A percentile compares a stretch with the other conserved stretches of the same genome.
phyloP scores from a whole-genome alignment of 306 rosid species.

The Alnus glutinosa region DNA sequence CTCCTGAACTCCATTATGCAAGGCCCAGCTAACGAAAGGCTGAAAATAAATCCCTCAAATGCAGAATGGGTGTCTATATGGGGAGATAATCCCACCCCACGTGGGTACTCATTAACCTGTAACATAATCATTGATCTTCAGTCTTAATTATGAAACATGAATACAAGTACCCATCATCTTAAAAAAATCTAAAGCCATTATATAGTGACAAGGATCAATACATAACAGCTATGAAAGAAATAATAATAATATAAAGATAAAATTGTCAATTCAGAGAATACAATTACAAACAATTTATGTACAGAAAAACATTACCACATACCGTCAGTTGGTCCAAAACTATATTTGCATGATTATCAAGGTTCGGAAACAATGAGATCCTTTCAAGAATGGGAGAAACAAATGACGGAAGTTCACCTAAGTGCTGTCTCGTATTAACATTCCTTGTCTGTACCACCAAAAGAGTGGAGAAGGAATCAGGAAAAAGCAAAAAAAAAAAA shows the following conservation, averaged over 20 bases:
- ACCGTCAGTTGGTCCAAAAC: slow-evolving; percentile 89
- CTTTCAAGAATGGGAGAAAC: slow-evolving; percentile 63
- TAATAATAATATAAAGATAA: slow-evolving; percentile 8
- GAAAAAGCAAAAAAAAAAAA: not conserved
- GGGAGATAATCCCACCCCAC: slow-evolving; percentile 96
- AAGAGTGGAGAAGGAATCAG: slow-evolving; percentile 10
- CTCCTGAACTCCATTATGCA: slow-evolving; percentile 96
- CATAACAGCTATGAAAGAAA: not conserved
- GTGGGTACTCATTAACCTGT: slow-evolving; percentile 94
- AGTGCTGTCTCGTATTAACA: slow-evolving; percentile 60
- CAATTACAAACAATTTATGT: not conserved
- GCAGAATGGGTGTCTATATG: slow-evolving; percentile 99
- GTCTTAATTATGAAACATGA: slow-evolving; percentile 21
- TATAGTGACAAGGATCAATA: not conserved
- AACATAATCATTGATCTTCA: slow-evolving; percentile 30
- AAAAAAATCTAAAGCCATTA: not conserved
- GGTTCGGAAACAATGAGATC: slow-evolving; percentile 51
- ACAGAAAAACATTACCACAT: slow-evolving; percentile 21
- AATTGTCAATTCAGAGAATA: not conserved
- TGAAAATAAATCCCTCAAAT: slow-evolving; percentile 90
- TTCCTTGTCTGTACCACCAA: slow-evolving; percentile 64
- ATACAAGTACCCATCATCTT: slow-evolving; percentile 6
- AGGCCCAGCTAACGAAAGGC: slow-evolving; percentile 95
- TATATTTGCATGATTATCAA: slow-evolving; percentile 36
- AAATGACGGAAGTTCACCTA: slow-evolving; percentile 83